Evolutionary conservation across 768 basidiomycete species (phyloP).

Genomic region (Pisolithus sp.): DNA sequence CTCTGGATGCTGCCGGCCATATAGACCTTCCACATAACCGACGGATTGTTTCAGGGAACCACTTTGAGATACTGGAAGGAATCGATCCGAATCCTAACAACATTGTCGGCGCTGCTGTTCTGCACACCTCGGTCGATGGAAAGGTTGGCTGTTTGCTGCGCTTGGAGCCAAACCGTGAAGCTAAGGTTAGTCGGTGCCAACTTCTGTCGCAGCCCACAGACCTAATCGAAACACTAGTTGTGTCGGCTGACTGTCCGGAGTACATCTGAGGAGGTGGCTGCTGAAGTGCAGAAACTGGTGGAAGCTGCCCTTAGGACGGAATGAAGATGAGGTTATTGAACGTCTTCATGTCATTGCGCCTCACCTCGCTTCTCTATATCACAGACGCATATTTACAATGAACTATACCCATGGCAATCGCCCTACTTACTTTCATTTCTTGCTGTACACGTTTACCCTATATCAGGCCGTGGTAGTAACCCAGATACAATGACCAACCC

Average conservation of each 20-base stretch:
- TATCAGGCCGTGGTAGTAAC: too few relatives aligned
- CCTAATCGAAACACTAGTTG: slow-evolving; percentile 41
- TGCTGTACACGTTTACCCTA: too few relatives aligned
- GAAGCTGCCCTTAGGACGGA: slow-evolving; percentile 33
- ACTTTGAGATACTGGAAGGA: slow-evolving; percentile 69
- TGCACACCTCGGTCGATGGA: slow-evolving; percentile 86
- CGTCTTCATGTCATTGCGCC: neutral
- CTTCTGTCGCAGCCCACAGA: neutral
- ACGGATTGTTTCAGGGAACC: slow-evolving; percentile 72
- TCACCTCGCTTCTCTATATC: neutral
- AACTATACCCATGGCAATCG: too few relatives aligned
- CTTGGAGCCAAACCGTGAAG: slow-evolving; percentile 91
- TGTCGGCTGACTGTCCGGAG: slow-evolving; percentile 92
- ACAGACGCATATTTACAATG: too few relatives aligned
- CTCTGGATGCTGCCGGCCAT: slow-evolving; percentile 57
- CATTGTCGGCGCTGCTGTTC: slow-evolving; percentile 89
- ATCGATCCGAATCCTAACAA: slow-evolving; percentile 96
- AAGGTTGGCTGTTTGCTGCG: slow-evolving; percentile 94
- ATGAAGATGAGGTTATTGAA: slow-evolving; percentile 5
- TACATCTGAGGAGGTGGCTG: slow-evolving; percentile 86
- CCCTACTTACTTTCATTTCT: too few relatives aligned
- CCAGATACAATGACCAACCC: too few relatives aligned
- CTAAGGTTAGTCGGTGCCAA: slow-evolving; percentile 56
- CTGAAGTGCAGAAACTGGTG: slow-evolving; percentile 54
- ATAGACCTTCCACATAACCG: slow-evolving; percentile 70